Conservation (phyloP, 345 rosid species). For the Gossypium turneri region DNA sequence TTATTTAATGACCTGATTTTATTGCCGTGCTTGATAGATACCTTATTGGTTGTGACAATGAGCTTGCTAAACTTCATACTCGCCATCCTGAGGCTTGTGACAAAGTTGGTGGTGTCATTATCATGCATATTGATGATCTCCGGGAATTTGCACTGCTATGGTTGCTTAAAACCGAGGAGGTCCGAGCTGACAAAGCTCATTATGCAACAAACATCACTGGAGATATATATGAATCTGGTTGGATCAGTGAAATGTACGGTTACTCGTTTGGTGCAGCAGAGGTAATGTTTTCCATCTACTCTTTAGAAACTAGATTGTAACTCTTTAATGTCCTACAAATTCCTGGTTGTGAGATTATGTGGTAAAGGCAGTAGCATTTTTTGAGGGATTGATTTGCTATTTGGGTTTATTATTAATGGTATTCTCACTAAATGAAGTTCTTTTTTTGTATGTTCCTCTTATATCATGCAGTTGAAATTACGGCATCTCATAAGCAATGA, state of each 20-base stretch:
- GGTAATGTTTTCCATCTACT: conserved; percentile 38
- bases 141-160: conserved; percentile 79
- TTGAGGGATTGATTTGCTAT: not conserved
- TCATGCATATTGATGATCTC: conserved; percentile 97
- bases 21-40: conserved; percentile 46
- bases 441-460: conserved; percentile 8
- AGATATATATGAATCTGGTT: conserved; percentile 83
- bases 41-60: conserved; percentile 93
- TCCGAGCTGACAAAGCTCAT: conserved; percentile 92
- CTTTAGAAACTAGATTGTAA: not conserved
- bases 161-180: conserved; percentile 97
- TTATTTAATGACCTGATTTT: conserved; percentile 3
- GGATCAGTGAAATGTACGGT: conserved; percentile 99
- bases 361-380: not conserved
- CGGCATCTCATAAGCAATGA: conserved; percentile 67
- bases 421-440: not conserved
- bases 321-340: not conserved
- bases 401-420: not conserved
- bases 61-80: conserved; percentile 88
- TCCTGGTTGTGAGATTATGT: not conserved
- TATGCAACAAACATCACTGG: conserved; percentile 85
- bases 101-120: conserved; percentile 96
- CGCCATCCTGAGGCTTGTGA: conserved; percentile 90
- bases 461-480: conserved; percentile 63
- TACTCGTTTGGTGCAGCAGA: conserved; percentile 99